These are phyloP conservation scores for Hyaloperonospora arabidopsidis DNA, from an alignment of 352 stramenopile genomes.

Conservation along the genomic window DNA sequence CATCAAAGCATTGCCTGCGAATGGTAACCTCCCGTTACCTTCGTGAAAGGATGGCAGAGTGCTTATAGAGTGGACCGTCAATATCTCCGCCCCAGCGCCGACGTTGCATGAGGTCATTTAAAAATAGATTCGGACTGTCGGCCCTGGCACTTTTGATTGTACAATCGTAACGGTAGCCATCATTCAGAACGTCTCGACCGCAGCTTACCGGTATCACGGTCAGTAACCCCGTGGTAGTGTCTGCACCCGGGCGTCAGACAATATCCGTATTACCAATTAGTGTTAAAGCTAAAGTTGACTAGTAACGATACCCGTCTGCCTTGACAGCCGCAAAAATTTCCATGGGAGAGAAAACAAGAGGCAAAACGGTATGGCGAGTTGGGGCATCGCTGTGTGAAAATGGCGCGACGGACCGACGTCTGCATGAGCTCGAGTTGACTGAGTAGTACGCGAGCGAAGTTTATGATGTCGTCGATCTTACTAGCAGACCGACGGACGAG, in stretches of 20 bases:
- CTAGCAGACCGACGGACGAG: neutral
- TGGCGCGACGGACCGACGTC: neutral
- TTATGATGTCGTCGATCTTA: neutral
- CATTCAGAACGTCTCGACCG: too few species aligned
- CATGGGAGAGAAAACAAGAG: neutral
- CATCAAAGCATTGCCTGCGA: neutral
- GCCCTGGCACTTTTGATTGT: too few species aligned
- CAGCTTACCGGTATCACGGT: neutral
- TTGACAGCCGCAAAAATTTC: neutral
- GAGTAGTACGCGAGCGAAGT: neutral
- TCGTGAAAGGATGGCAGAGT: too few species aligned
- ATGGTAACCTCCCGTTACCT: neutral
- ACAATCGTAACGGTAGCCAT: too few species aligned
- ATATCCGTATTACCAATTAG: neutral
- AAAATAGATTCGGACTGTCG: too few species aligned
- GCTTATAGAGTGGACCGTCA: too few species aligned
- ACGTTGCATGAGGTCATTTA: too few species aligned
- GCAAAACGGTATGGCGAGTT: neutral
- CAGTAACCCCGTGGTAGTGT: neutral
- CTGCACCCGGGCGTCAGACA: neutral
- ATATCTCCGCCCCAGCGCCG: too few species aligned
- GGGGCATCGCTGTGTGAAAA: neutral
- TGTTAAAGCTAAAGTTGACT: neutral
- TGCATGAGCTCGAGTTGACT: neutral
- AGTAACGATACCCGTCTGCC: neutral